Evolutionary conservation across 306 rosid species (phyloP), one percentile per base, ranked within the genome.

Genomic region (Glycyrrhiza uralensis): DNA sequence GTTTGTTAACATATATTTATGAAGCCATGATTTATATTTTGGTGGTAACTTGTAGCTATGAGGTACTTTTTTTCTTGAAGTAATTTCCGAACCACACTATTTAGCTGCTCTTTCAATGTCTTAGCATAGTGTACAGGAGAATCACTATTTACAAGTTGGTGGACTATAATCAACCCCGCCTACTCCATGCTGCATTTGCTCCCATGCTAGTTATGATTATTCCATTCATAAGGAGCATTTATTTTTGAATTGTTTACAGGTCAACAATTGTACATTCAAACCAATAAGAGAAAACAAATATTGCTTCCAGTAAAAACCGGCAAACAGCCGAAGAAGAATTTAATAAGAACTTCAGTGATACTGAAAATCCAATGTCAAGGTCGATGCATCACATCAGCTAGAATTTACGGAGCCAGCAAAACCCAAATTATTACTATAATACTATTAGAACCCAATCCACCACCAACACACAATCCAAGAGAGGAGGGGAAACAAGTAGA

Each of bases 231-330:
- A 39, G 5, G 68, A 29, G 13, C 55, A 69, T 45, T 32, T 47
- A 41, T 44, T 66, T 77, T 10, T 42, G 39, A 61, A 70, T 62
- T 28, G 15, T 64, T 81, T 67, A 18, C 83, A 93, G 98, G 88
- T 87, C 97, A 30, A 89, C 98, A n/a, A 47, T 91, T 71, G 92
- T 93, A 71, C 98, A 90, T 77, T 89, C 98, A 55, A 89, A 87
- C 12, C 83, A 89, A 0, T 90, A 87, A 68, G 96, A 87, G 51
- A 89, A 85, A 71, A 71, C 84, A 23, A 81, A 77, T 61, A 65
- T 78, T 60, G 74, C 79, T 62, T 81, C 85, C 28, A 67, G 56
- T 39, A 90, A 75, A 80, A 88, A 71, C 74, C 82, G 86, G 60
- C 87, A 79, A 38, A 76, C 69, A 2, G 66, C 88, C 1, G 82